Conservation (phyloP, 768 basidiomycete species). For the Clavulina sp. region DNA sequence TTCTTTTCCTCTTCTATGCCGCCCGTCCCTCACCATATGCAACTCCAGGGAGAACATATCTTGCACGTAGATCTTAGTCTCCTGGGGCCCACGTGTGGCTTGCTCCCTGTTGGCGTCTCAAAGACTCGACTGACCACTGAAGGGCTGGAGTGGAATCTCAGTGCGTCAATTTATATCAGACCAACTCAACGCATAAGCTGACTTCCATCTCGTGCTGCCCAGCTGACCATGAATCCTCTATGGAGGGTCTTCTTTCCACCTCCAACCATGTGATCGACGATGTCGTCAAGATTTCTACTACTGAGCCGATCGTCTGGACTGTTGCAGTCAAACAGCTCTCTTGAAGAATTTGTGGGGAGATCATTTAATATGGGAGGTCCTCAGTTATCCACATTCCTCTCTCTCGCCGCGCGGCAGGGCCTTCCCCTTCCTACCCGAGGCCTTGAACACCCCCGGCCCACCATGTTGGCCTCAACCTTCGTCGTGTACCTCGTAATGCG, state of each 20-base stretch:
- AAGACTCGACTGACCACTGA: constrained; percentile 59
- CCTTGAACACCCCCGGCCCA: too few species aligned
- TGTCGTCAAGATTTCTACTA: constrained; percentile 55
- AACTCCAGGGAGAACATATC: constrained; percentile 56
- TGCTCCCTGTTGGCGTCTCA: constrained; percentile 81
- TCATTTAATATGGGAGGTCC: too few species aligned
- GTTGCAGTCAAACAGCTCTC: constrained; percentile 58
- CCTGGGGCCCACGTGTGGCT: constrained; percentile 79
- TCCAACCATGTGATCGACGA: constrained; percentile 76
- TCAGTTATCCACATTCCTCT: too few species aligned
- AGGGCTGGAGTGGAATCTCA: constrained; percentile 80
- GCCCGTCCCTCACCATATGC: background rate
- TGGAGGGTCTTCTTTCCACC: constrained; percentile 75
- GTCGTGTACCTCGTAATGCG: too few species aligned
- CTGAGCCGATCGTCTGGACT: constrained; percentile 81
- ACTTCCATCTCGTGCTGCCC: constrained; percentile 1
- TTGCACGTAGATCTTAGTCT: constrained; percentile 56
- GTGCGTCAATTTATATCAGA: constrained; percentile 26
- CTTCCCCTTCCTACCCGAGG: too few species aligned
- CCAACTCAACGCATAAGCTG: background rate
- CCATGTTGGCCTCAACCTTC: too few species aligned
- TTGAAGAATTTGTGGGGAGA: too few species aligned
- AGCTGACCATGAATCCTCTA: constrained; percentile 53
- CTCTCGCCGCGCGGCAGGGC: too few species aligned
- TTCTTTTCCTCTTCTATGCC: background rate